Percentiles rank a stretch among this genome's conserved stretches.
These are phyloP conservation scores for Leptographium lundbergii DNA, from an alignment of 2,329 filamentous ascomycete genomes.

Conservation along the genomic window DNA sequence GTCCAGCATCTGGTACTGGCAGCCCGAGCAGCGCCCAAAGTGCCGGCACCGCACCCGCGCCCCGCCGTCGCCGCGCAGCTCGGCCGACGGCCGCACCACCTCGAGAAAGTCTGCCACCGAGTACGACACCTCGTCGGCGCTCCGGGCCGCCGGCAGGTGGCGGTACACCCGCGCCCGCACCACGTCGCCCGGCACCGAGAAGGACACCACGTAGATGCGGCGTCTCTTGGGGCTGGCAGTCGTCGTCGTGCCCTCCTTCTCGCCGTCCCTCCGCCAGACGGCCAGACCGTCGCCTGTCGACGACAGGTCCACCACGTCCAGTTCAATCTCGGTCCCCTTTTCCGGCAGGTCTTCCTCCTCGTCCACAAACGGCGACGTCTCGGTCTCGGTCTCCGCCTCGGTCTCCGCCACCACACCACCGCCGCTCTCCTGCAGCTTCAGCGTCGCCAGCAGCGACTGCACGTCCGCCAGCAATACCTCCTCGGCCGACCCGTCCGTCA, in stretches of 20 bases:
- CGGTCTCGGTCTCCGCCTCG: background rate
- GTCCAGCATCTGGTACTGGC: constrained; percentile 94
- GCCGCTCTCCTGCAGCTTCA: constrained; percentile 19
- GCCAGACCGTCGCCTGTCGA: constrained; percentile 89
- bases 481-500: constrained; percentile 49
- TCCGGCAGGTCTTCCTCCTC: constrained; percentile 38
- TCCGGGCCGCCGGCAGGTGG: constrained; percentile 34
- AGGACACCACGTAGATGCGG: constrained; percentile 75
- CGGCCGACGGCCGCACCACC: constrained; percentile 52
- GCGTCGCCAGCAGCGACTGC: constrained; percentile 35
- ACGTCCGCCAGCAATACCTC: constrained; percentile 56
- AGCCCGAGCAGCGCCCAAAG: constrained; percentile 78
- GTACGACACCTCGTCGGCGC: constrained; percentile 38
- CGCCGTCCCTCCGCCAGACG: constrained; percentile 28
- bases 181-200: constrained; percentile 72
- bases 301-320: constrained; percentile 70
- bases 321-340: constrained; percentile 61
- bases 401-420: constrained; percentile 12
- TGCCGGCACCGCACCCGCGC: constrained; percentile 66
- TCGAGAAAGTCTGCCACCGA: constrained; percentile 72
- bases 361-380: no score
- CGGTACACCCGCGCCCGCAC: constrained; percentile 68
- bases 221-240: constrained; percentile 32
- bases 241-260: constrained; percentile 15
- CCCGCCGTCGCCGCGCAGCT: constrained; percentile 8